These are phyloP conservation scores for Cyclocybe aegerita DNA, from an alignment of 768 basidiomycete genomes.

Conservation along the genomic window DNA sequence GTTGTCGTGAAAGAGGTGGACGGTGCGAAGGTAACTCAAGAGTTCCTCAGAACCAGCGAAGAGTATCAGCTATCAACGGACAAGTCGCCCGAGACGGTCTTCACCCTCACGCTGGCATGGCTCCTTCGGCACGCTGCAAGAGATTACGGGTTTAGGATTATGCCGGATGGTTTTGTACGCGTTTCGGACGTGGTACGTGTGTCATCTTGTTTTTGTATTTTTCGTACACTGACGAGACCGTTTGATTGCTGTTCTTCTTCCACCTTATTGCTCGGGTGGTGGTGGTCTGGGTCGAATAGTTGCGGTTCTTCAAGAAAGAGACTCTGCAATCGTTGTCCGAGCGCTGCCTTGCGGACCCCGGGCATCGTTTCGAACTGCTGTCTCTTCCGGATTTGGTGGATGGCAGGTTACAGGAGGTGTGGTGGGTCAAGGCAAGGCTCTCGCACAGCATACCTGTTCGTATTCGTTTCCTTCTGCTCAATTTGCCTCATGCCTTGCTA, in stretches of 20 bases:
- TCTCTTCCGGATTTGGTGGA: slow-evolving; percentile 22
- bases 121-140: slow-evolving; percentile 20
- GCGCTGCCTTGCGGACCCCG: slow-evolving; percentile 13
- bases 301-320: slow-evolving; percentile 8
- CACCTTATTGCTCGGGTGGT: not conserved
- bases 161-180: slow-evolving; percentile 71
- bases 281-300: slow-evolving; percentile 1
- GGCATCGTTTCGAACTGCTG: slow-evolving; percentile 20
- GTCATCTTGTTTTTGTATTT: slow-evolving; percentile 4
- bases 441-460: slow-evolving; percentile 23
- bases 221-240: not conserved
- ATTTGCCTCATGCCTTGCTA: not conserved
- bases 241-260: not conserved
- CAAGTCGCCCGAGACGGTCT: not conserved
- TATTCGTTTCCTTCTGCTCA: not conserved
- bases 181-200: slow-evolving; percentile 67
- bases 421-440: slow-evolving; percentile 25
- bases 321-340: slow-evolving; percentile 12
- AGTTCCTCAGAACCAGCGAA: no score
- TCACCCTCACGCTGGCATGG: slow-evolving; percentile 3
- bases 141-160: slow-evolving; percentile 16
- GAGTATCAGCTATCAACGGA: not conserved
- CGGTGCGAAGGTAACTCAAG: no score
- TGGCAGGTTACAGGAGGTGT: slow-evolving; percentile 14
- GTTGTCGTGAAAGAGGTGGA: no score